A percentile compares a stretch with the other conserved stretches of the same genome.
Conservation (phyloP, 805 yeast species). For the Allodekkera sacchari region DNA sequence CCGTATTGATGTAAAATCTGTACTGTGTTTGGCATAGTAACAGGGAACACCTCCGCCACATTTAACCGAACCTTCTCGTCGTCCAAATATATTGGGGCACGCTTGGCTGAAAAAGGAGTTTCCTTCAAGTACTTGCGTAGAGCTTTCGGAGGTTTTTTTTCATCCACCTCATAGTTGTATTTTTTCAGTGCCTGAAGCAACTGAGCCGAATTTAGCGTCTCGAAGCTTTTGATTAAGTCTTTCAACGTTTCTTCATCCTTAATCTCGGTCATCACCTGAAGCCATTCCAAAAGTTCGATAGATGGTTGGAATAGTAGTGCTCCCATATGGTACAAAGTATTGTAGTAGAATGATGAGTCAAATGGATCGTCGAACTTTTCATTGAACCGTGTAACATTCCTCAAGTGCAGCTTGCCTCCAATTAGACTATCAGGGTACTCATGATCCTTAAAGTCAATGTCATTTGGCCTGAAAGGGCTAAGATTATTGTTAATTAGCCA, state of each 20-base stretch:
- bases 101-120: conserved; percentile 12
- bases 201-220: conserved; percentile 58
- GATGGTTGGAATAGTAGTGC: conserved; percentile 62
- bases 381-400: conserved; percentile 23
- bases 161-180: conserved; percentile 81
- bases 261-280: conserved; percentile 74
- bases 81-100: conserved; percentile 14
- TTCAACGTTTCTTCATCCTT: conserved; percentile 45
- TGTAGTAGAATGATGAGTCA: conserved; percentile 53
- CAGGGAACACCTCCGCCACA: conserved; percentile 42
- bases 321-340: conserved; percentile 56
- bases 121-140: conserved; percentile 36
- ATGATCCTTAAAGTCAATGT: conserved; percentile 15
- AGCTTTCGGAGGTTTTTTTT: conserved; percentile 52
- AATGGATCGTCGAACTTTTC: conserved; percentile 30
- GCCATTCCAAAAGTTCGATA: conserved; percentile 78
- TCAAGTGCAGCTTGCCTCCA: conserved; percentile 13
- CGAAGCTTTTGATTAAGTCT: conserved; percentile 44
- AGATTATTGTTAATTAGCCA: conserved; percentile 76
- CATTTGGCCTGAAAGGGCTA: conserved; percentile 30
- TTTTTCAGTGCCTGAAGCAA: conserved; percentile 60
- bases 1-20: conserved; percentile 76
- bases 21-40: conserved; percentile 61
- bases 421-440: conserved; percentile 26
- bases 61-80: conserved; percentile 36